Evolutionary conservation across 2,329 filamentous ascomycete genomes (phyloP), one percentile per base, ranked within the genome.

Genomic region (Mycosphaerella sp.): DNA sequence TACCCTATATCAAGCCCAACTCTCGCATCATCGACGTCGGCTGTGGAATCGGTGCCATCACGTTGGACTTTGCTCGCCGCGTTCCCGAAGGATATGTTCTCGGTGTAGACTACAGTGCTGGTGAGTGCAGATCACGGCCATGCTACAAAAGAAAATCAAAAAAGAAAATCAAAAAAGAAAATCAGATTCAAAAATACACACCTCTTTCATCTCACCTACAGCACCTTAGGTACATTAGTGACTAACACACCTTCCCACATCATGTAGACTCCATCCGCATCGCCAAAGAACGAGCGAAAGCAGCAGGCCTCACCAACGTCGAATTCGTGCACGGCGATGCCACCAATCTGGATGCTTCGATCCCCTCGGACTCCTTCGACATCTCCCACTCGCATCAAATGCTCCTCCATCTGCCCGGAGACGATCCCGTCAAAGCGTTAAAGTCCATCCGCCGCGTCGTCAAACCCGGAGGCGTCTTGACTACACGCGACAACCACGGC

Each of bases 371-470:
- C 6, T 55, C 55, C 4, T 84, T 83, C 59, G 81, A 84, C 59
- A 67, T 83, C n/a, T 77, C 82, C 2, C 76, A 78, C 60, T 75
- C 73, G 38, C 79, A 82, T 61, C 80, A 83, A 63, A 75, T 83
- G 2, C 67, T 83, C 6, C 73, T 78, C 57, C 80, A 84, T 64
- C 67, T 83, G 2, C 63, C 67, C 11, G 34, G 34, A 10, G 34
- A 36, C 34, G 72, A 79, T 56, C 79, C 79, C 0, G 65, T 78
- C 0, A 62, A 67, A 2, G 74, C 76, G 7, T 66, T 83, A 56
- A 67, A 68, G 17, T 79, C 80, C 62, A 79, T 83, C 76, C 71
- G 71, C 23, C 73, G 77, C 0, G 75, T 83, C 1, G 64, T 72
- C 26, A 80, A 78, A 63, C 66, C 67, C 3, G 76, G 76, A 5